A percentile compares a stretch with the other conserved stretches of the same genome.
Evolutionary conservation across 106 monocot genomes (phyloP).

Genomic region (Triglochin maritima): DNA sequence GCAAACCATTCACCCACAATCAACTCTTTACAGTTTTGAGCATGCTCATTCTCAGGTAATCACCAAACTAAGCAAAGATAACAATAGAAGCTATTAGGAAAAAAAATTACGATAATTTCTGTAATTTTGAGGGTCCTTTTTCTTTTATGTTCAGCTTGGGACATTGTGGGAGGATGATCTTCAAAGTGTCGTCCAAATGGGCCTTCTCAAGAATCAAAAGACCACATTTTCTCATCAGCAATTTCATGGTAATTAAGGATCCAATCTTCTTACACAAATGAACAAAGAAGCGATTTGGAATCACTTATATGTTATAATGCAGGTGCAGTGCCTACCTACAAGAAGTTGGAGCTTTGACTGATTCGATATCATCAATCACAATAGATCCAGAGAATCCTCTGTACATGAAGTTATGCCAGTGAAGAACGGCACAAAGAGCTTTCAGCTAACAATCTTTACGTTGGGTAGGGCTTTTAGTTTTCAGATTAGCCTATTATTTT

Average conservation of each 20-base stretch:
- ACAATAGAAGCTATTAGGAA: background rate
- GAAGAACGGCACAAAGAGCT: background rate
- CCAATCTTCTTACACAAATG: background rate
- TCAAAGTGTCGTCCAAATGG: slow-evolving; percentile 22
- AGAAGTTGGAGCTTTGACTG: background rate
- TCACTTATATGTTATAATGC: background rate
- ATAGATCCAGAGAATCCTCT: background rate
- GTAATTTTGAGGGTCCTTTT: too few species aligned
- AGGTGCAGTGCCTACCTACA: background rate
- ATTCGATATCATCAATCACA: background rate
- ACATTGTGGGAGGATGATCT: slow-evolving; percentile 22
- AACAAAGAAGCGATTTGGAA: background rate
- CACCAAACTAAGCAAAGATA: background rate
- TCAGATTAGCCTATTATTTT: background rate
- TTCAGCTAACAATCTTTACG: background rate
- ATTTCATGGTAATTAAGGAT: background rate
- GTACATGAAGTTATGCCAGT: background rate
- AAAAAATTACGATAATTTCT: too few species aligned
- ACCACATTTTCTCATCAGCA: background rate
- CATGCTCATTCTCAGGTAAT: slow-evolving; percentile 18
- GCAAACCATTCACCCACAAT: background rate
- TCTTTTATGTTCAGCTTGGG: slow-evolving; percentile 8
- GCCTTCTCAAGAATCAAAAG: slow-evolving; percentile 11
- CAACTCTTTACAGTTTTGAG: background rate
- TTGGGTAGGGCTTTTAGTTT: slow-evolving; percentile 1